Evolutionary conservation across 129 eudicot genomes (phyloP).

Genomic region (Chrysanthemum makinoi): DNA sequence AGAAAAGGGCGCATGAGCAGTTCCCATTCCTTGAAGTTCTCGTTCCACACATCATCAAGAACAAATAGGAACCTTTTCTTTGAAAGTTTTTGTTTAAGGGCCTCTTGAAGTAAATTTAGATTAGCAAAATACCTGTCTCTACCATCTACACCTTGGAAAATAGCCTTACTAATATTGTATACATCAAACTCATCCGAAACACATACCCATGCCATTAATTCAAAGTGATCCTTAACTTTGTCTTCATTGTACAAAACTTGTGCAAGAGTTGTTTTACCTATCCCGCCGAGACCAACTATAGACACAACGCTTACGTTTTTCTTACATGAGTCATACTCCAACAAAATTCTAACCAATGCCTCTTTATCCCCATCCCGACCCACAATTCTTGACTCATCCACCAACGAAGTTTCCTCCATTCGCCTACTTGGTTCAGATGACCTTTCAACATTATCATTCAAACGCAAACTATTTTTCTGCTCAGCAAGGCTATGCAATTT

Average conservation of each 20-base stretch:
- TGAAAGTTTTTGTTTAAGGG: background rate
- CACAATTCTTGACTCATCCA: background rate
- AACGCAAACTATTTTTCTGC: too few species aligned
- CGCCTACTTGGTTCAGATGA: background rate
- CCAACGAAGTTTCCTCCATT: background rate
- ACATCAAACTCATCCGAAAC: constrained; percentile 8
- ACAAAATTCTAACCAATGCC: background rate
- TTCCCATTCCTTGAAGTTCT: background rate
- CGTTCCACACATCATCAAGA: constrained; percentile 1
- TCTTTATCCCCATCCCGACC: constrained; percentile 12
- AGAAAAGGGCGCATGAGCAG: background rate
- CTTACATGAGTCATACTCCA: background rate
- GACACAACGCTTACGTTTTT: background rate
- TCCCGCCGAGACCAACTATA: constrained; percentile 3
- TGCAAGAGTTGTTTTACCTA: background rate
- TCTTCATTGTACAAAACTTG: background rate
- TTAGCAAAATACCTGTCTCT: background rate
- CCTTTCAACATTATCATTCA: background rate
- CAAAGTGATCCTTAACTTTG: background rate
- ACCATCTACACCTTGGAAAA: background rate
- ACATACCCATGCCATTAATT: constrained; percentile 5
- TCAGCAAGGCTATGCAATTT: too few species aligned
- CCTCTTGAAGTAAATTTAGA: constrained; percentile 9
- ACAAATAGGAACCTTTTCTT: background rate
- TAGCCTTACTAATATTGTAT: background rate